Percentiles rank a stretch among this genome's conserved stretches.
phyloP scores from a whole-genome alignment of 2,329 filamentous ascomycete genomes.

The Helotiales sp. region DNA sequence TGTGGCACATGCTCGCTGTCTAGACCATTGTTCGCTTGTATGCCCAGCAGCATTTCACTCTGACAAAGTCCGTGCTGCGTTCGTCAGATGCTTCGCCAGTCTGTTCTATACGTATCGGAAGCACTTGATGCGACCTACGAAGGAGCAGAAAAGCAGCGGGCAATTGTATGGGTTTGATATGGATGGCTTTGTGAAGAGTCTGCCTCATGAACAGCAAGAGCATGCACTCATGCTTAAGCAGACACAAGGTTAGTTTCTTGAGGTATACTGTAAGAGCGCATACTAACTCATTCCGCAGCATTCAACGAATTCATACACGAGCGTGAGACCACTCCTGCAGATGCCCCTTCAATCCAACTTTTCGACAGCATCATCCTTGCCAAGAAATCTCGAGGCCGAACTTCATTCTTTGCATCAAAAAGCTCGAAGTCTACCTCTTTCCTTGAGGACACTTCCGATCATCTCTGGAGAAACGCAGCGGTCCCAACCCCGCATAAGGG shows the following conservation, averaged over 20 bases:
- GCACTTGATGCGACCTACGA: slow-evolving; percentile 57
- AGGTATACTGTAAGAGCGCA: slow-evolving; percentile 7
- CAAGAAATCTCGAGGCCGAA: slow-evolving; percentile 65
- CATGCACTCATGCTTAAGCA: slow-evolving; percentile 65
- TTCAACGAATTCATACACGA: slow-evolving; percentile 88
- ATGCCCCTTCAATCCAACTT: slow-evolving; percentile 67
- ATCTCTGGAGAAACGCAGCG: slow-evolving; percentile 73
- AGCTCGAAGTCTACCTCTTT: slow-evolving; percentile 50
- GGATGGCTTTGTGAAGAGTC: slow-evolving; percentile 63
- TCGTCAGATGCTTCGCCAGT: slow-evolving; percentile 66
- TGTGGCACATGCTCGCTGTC: slow-evolving; percentile 57
- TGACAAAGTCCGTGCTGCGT: slow-evolving; percentile 62
- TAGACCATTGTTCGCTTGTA: slow-evolving; percentile 63
- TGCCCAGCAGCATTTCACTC: slow-evolving; percentile 62
- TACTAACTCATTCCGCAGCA: slow-evolving; percentile 47
- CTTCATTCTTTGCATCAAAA: slow-evolving; percentile 49
- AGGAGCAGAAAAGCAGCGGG: slow-evolving; percentile 59
- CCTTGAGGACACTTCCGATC: slow-evolving; percentile 71
- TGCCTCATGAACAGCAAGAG: slow-evolving; percentile 66
- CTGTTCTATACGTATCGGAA: slow-evolving; percentile 67
- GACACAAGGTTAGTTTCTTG: slow-evolving; percentile 56
- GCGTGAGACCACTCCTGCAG: slow-evolving; percentile 64
- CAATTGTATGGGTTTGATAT: slow-evolving; percentile 66
- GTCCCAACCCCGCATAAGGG: slow-evolving; percentile 60
- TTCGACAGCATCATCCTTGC: slow-evolving; percentile 85